phyloP scores from a whole-genome alignment of 768 basidiomycete species.

The Amanita pallidorosea region DNA sequence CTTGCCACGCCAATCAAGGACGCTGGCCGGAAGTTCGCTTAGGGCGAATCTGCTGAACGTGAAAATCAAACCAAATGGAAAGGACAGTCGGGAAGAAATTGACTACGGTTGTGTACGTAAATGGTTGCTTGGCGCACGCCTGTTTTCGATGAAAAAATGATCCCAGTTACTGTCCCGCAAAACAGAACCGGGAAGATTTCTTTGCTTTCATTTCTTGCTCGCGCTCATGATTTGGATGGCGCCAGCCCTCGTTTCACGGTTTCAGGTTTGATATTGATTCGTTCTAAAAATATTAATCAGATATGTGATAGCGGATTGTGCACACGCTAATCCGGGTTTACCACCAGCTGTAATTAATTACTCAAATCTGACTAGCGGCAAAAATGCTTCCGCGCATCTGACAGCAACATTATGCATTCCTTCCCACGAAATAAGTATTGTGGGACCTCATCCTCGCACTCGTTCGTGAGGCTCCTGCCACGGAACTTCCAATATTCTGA shows the following conservation, averaged over 20 bases:
- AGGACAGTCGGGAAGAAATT: neutral
- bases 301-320: too few relatives aligned
- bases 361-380: neutral
- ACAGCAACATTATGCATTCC: neutral
- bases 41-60: neutral
- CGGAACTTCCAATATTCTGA: slow-evolving; percentile 63
- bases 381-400: slow-evolving; percentile 2
- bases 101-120: neutral
- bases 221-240: too few relatives aligned
- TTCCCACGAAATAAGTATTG: neutral
- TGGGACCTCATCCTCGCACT: slow-evolving; percentile 26
- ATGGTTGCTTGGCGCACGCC: neutral
- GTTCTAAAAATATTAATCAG: too few relatives aligned
- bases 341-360: neutral
- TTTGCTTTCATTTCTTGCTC: too few relatives aligned
- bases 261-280: too few relatives aligned
- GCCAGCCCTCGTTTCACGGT: too few relatives aligned
- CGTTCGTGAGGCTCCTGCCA: slow-evolving; percentile 80
- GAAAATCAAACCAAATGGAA: neutral
- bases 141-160: neutral
- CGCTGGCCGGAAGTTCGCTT: neutral
- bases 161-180: neutral
- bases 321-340: too few relatives aligned
- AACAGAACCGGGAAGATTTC: too few relatives aligned
- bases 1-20: neutral